Conservation (phyloP, 2,329 filamentous ascomycete genomes). For the Neonectria punicea region DNA sequence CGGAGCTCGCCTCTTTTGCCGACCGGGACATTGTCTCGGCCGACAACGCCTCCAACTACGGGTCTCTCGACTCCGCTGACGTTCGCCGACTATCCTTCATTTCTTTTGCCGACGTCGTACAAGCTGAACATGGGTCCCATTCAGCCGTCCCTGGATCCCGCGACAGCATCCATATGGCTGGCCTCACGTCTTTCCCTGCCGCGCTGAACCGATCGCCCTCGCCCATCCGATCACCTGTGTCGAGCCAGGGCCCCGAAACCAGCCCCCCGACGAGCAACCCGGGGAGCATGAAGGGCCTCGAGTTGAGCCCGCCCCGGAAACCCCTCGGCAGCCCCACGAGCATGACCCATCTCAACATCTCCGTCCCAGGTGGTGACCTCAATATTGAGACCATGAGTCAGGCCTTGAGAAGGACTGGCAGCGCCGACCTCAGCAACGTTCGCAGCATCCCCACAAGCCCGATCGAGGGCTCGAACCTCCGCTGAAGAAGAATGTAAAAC, state of each 20-base stretch:
- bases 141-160: conserved; percentile 63
- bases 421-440: conserved; percentile 74
- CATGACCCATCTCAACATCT: conserved; percentile 57
- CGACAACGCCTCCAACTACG: conserved; percentile 79
- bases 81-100: conserved; percentile 91
- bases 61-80: conserved; percentile 78
- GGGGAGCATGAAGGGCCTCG: conserved; percentile 78
- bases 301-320: conserved; percentile 72
- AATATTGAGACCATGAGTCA: conserved; percentile 96
- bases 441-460: conserved; percentile 70
- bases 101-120: conserved; percentile 95
- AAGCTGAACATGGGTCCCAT: conserved; percentile 78
- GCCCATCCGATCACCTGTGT: conserved; percentile 81
- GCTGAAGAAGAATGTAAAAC: conserved; percentile 31
- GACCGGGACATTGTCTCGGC: conserved; percentile 56
- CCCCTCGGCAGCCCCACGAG: conserved; percentile 72
- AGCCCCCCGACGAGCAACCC: conserved; percentile 83
- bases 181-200: conserved; percentile 69
- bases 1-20: conserved; percentile 66
- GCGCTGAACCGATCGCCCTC: conserved; percentile 76
- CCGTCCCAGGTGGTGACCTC: conserved; percentile 68
- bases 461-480: conserved; percentile 54
- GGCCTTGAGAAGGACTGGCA: conserved; percentile 85
- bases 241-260: conserved; percentile 73
- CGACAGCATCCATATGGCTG: conserved; percentile 76